Evolutionary conservation across 2,329 filamentous ascomycete species (phyloP).

Genomic region (Trichoderma atrobrunneum): DNA sequence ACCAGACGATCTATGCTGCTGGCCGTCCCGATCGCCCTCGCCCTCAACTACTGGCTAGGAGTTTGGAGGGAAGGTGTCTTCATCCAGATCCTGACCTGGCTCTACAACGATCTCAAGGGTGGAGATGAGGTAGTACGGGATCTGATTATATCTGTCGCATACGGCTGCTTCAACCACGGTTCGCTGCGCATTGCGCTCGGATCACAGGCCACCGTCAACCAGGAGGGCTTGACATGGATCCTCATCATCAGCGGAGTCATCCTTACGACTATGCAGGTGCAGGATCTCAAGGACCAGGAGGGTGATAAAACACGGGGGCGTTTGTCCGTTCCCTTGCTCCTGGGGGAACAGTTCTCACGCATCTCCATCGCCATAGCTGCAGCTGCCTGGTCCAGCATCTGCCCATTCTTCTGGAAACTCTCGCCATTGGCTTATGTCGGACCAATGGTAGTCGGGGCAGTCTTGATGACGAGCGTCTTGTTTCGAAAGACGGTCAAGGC

Average conservation of each 20-base stretch:
- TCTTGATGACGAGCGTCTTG: neutral
- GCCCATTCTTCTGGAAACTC: slow-evolving; percentile 15
- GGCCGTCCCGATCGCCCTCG: slow-evolving; percentile 22
- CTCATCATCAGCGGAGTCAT: slow-evolving; percentile 20
- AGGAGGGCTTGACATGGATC: slow-evolving; percentile 16
- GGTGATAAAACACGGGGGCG: slow-evolving; percentile 22
- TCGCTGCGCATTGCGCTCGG: slow-evolving; percentile 20
- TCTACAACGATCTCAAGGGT: slow-evolving; percentile 39
- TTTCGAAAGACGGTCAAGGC: slow-evolving; percentile 1
- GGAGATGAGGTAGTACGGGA: slow-evolving; percentile 25
- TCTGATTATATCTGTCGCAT: slow-evolving; percentile 24
- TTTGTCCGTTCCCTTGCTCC: slow-evolving; percentile 19
- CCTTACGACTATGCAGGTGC: slow-evolving; percentile 26
- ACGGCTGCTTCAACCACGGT: slow-evolving; percentile 12
- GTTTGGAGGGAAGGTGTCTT: slow-evolving; percentile 28
- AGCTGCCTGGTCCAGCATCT: slow-evolving; percentile 14
- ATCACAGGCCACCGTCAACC: neutral
- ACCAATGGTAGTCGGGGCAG: neutral
- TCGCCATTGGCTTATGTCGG: neutral
- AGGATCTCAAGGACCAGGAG: slow-evolving; percentile 25
- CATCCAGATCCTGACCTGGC: slow-evolving; percentile 31
- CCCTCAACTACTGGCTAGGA: slow-evolving; percentile 26
- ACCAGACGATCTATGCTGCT: slow-evolving; percentile 24
- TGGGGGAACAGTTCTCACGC: slow-evolving; percentile 15
- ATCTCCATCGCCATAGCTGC: slow-evolving; percentile 12